A percentile compares a stretch with the other conserved stretches of the same genome.
Evolutionary conservation across 768 basidiomycete genomes (phyloP).

Genomic region (Termitomyces heimii): DNA sequence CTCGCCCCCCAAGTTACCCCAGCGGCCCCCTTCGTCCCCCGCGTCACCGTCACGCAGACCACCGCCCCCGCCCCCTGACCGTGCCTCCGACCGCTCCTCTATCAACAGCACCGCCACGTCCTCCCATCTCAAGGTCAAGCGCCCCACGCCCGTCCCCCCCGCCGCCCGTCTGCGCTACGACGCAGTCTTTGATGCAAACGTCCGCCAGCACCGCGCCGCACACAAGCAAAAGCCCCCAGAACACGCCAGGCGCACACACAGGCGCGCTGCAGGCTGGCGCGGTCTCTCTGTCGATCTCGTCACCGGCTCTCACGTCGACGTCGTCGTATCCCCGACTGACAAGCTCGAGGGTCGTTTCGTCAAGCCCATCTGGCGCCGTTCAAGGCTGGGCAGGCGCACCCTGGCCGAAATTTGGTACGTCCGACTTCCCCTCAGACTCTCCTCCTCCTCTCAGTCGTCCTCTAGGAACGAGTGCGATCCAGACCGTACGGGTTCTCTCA

Average conservation of each 20-base stretch:
- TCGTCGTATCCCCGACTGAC: conserved; percentile 33
- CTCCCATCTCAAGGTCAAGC: conserved; percentile 26
- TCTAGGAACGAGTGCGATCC: conserved; percentile 74
- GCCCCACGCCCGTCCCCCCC: conserved; percentile 64
- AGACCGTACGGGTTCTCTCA: conserved; percentile 46
- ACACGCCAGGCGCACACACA: conserved; percentile 30
- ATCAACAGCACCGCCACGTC: conserved; percentile 45
- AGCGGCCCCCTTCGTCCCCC: conserved; percentile 31
- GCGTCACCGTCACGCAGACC: conserved; percentile 27
- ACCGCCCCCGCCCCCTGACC: conserved; percentile 37
- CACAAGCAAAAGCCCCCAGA: conserved; percentile 28
- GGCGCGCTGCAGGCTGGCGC: conserved; percentile 70
- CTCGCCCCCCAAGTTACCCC: conserved; percentile 38
- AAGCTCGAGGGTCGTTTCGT: conserved; percentile 52
- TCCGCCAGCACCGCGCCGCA: conserved; percentile 41
- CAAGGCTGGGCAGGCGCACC: conserved; percentile 44
- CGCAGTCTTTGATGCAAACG: conserved; percentile 55
- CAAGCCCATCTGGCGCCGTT: conserved; percentile 56
- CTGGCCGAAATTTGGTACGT: conserved; percentile 65
- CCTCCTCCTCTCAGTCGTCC: neutral
- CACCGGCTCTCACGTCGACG: conserved; percentile 26
- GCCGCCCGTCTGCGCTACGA: conserved; percentile 65
- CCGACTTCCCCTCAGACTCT: neutral
- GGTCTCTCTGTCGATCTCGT: conserved; percentile 66
- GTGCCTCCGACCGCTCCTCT: conserved; percentile 59